Base-by-base conservation (phyloP, 192 early-diverging fungal genomes). In the Haplosporangium gracile region DNA sequence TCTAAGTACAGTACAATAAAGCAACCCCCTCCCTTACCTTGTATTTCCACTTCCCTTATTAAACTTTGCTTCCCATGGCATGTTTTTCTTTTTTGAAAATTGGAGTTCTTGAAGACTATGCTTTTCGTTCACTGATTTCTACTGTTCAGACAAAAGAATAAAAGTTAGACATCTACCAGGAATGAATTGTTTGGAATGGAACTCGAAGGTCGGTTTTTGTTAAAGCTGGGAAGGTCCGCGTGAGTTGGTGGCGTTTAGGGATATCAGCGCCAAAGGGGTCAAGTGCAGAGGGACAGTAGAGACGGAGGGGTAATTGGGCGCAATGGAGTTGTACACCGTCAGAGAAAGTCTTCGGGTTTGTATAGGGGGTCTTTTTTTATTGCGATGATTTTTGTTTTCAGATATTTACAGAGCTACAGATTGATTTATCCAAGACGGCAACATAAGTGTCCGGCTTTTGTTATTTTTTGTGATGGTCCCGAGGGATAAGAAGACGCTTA, bases 71-170 rank as follows among this genome's bases (percentile, higher is more conserved):
- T 36, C 36, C 38, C 65, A 68, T 8, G 34, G 47, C 16, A 38
- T 32, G 45, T 74, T 29, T 45, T 40, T 74, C 13, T 55, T 53
- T 45, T 49, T 74, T 53, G 26, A 73, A 16, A 26, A 45, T 26
- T 8, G 29, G 39, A 9, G 10, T 73, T 32, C 9, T 32, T 68
- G 10, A 51, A 49, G 15, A 5, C 5, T 18, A 51, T 74, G 18
- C 70, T 78, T 68, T 80, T 53, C 74, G 71, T 75, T 74, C 79
- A 75, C 57, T 74, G 68, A 69, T 42, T 68, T 49, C 6, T 22
- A 40, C 57, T 1, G 26, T n/a, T 26, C 24, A 29, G 29, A 68
- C 24, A 15, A 45, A 15, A 15, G 11, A 45, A 15, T 15, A 45
- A 45, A 45, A 43, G 9, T 36, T 36, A 2, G 36, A 36, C 36